phyloP scores from a whole-genome alignment of 2,329 filamentous ascomycete genomes.

The Sordariomycetes sp. region DNA sequence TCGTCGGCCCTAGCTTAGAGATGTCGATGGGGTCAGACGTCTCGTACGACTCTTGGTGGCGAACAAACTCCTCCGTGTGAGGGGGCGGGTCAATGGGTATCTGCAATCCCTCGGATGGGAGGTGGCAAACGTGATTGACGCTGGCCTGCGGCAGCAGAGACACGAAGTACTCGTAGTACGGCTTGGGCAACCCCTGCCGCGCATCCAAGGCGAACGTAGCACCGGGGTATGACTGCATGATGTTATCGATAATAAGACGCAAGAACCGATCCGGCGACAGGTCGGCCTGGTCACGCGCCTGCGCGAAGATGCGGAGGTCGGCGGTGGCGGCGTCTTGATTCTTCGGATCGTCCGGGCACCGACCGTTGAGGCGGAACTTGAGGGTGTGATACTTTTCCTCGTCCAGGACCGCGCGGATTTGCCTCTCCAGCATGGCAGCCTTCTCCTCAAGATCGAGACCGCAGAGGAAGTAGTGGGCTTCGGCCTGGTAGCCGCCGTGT shows the following conservation, averaged over 20 bases:
- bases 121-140: conserved; percentile 12
- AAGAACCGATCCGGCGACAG: conserved; percentile 24
- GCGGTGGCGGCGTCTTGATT: conserved; percentile 38
- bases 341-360: conserved; percentile 22
- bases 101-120: conserved; percentile 11
- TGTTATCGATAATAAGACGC: conserved; percentile 24
- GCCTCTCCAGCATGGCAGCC: conserved; percentile 27
- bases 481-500: conserved; percentile 30
- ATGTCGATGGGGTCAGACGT: conserved; percentile 14
- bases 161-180: conserved; percentile 13
- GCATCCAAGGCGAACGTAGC: conserved; percentile 26
- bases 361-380: conserved; percentile 23
- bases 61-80: conserved; percentile 12
- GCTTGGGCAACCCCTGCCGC: conserved; percentile 20
- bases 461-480: conserved; percentile 30
- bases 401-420: conserved; percentile 23
- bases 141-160: conserved; percentile 13
- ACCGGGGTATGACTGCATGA: conserved; percentile 31
- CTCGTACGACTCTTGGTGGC: conserved; percentile 15
- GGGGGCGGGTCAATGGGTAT: conserved; percentile 12
- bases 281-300: conserved; percentile 27
- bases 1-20: conserved; percentile 14
- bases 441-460: conserved; percentile 32
- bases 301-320: conserved; percentile 31
- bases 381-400: conserved; percentile 21